These are phyloP conservation scores for Talaromyces sp. DNA, from an alignment of 2,329 filamentous ascomycete genomes.

Conservation along the genomic window DNA sequence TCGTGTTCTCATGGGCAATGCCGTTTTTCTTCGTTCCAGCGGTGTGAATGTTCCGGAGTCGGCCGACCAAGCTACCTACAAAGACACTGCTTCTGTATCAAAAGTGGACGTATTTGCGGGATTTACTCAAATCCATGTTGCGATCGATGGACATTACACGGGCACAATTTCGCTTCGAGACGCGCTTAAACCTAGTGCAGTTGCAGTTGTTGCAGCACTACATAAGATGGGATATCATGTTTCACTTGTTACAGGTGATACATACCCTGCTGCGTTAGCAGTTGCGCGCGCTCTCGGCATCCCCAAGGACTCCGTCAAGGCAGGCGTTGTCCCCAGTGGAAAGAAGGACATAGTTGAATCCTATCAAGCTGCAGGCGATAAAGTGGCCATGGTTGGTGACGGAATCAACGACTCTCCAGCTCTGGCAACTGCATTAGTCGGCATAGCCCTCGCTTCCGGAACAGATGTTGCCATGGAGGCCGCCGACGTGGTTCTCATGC, in stretches of 20 bases:
- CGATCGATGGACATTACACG: constrained; percentile 74
- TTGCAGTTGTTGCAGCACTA: constrained; percentile 73
- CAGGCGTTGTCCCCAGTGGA: constrained; percentile 83
- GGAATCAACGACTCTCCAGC: constrained; percentile 98
- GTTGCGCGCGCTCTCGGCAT: constrained; percentile 83
- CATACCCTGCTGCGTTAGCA: constrained; percentile 73
- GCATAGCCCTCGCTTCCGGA: constrained; percentile 85
- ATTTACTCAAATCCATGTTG: constrained; percentile 85
- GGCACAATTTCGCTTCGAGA: constrained; percentile 82
- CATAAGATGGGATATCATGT: constrained; percentile 79
- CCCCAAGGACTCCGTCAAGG: constrained; percentile 66
- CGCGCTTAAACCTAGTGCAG: constrained; percentile 82
- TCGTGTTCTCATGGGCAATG: constrained; percentile 77
- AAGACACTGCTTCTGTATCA: constrained; percentile 26
- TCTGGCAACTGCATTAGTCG: constrained; percentile 84
- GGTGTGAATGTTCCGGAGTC: constrained; percentile 51
- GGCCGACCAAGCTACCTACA: constrained; percentile 27
- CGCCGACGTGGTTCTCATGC: constrained; percentile 93
- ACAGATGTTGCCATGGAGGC: constrained; percentile 98
- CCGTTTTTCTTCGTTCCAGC: constrained; percentile 67
- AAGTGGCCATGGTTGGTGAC: constrained; percentile 95
- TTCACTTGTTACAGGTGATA: constrained; percentile 91
- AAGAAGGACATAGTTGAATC: constrained; percentile 80
- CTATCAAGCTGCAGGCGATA: constrained; percentile 67
- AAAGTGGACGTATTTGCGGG: constrained; percentile 51